Evolutionary conservation across 2,329 filamentous ascomycete genomes (phyloP).

Genomic region (Immersiporthe knoxdaviesiana): DNA sequence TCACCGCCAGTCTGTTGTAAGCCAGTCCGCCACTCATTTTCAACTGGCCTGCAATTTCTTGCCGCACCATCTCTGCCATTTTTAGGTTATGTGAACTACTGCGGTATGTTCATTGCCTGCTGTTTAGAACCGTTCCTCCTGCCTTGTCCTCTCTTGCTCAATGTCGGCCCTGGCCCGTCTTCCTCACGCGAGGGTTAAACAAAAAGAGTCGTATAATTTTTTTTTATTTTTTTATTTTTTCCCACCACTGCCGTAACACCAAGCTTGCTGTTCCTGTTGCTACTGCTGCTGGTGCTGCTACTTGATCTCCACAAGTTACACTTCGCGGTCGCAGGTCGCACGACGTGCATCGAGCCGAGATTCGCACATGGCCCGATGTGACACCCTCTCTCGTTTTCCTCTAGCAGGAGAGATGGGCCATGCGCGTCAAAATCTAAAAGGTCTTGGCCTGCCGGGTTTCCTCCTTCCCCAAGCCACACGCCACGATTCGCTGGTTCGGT

Average conservation of each 20-base stretch:
- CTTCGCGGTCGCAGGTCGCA: neutral
- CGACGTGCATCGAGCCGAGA: constrained; percentile 6
- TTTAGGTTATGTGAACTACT: neutral
- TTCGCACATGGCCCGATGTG: constrained; percentile 1
- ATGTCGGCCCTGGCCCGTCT: too few species aligned
- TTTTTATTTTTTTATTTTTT: neutral
- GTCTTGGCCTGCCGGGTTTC: too few species aligned
- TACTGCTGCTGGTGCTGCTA: neutral
- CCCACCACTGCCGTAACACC: neutral
- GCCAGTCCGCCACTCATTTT: neutral
- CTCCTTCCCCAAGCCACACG: constrained; percentile 3
- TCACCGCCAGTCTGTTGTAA: neutral
- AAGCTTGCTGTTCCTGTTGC: neutral
- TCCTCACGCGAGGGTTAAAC: neutral
- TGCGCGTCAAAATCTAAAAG: too few species aligned
- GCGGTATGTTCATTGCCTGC: neutral
- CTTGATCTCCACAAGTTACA: neutral
- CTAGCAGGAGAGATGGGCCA: neutral
- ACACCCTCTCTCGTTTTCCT: neutral
- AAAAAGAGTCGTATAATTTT: neutral
- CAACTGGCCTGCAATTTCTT: neutral
- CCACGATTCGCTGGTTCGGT: neutral
- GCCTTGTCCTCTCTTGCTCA: neutral
- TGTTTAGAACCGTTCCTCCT: too few species aligned
- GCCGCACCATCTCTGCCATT: neutral